Evolutionary conservation across 495 filamentous ascomycete genomes (phyloP), one percentile per base, ranked within the genome.

Genomic region (Polyplosphaeria fusca): DNA sequence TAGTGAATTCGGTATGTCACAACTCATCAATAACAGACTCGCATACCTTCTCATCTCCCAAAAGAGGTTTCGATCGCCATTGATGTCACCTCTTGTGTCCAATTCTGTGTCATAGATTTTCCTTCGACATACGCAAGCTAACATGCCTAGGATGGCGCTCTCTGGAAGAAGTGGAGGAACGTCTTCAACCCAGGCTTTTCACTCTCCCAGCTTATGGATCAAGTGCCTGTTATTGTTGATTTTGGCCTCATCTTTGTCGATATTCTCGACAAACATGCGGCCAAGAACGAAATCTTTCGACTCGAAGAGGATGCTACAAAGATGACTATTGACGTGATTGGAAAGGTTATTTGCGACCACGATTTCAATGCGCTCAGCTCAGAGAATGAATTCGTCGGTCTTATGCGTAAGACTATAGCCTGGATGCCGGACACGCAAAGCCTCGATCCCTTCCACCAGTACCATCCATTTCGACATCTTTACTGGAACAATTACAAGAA

Each of bases 121-220:
- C n/a, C n/a, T n/a, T n/a, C n/a, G n/a, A 50, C 66, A 32, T n/a
- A n/a, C n/a, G n/a, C n/a, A n/a, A n/a, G n/a, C n/a, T n/a, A n/a
- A n/a, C n/a, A n/a, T n/a, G n/a, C n/a, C n/a, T n/a, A n/a, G n/a
- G 56, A 70, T 16, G 69, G 73, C 11, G 18, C 57, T 19, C 38
- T 60, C 44, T 73, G 71, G 64, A 68, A 71, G 52, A 61, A 55
- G 20, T 69, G 64, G 66, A 42, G 72, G 32, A 35, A 48, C 13
- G 67, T 70, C 27, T 75, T 74, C 63, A 70, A 71, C 26, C 70
- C 72, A n/a, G 68, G 66, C 0, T 75, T 74, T 52, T 60, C 64
- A 0, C 52, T 45, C 9, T 27, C 41, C 11, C 60, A 72, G 53
- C 43, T 73, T 12, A 66, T 72, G 58, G 66, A 52, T 18, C 68